Evolutionary conservation across 1,284 basidiomycete genomes (phyloP).

Genomic region (Testicularia cyperi): DNA sequence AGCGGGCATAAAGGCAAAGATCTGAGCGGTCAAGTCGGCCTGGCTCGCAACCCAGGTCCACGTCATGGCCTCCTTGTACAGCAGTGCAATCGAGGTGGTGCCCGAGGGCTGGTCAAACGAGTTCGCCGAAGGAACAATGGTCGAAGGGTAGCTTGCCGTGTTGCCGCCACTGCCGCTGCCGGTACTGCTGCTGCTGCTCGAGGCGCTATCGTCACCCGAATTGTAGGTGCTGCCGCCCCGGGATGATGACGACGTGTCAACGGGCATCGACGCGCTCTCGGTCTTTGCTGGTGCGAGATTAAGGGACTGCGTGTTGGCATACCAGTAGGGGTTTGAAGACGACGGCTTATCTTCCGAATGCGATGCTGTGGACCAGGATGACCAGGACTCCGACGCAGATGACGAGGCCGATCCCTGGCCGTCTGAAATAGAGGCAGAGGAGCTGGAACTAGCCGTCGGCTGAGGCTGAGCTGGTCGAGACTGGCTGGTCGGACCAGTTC

Average conservation of each 20-base stretch:
- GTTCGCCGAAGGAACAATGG: conserved; percentile 36
- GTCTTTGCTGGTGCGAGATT: conserved; percentile 25
- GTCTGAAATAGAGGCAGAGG: too few species aligned
- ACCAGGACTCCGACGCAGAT: conserved; percentile 1
- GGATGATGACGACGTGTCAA: conserved; percentile 4
- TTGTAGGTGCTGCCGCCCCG: too few species aligned
- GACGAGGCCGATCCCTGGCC: conserved; percentile 10
- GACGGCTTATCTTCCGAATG: too few species aligned
- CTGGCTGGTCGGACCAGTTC: too few species aligned
- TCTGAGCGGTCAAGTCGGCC: conserved; percentile 53
- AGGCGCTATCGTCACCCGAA: neutral
- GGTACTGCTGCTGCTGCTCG: conserved; percentile 1
- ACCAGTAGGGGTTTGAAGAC: conserved; percentile 37
- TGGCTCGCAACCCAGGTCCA: conserved; percentile 53
- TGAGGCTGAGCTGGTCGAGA: too few species aligned
- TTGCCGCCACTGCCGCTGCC: conserved; percentile 1
- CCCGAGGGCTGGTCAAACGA: conserved; percentile 27
- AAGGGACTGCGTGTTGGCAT: conserved; percentile 38
- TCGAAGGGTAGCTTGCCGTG: conserved; percentile 22
- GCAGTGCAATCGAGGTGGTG: conserved; percentile 40
- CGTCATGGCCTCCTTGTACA: conserved; percentile 47
- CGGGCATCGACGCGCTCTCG: neutral
- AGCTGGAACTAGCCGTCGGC: too few species aligned
- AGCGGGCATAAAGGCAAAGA: conserved; percentile 57
- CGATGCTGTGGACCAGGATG: too few species aligned